Conservation (phyloP, 371 early-diverging fungal species). For the Mucor irregularis region DNA sequence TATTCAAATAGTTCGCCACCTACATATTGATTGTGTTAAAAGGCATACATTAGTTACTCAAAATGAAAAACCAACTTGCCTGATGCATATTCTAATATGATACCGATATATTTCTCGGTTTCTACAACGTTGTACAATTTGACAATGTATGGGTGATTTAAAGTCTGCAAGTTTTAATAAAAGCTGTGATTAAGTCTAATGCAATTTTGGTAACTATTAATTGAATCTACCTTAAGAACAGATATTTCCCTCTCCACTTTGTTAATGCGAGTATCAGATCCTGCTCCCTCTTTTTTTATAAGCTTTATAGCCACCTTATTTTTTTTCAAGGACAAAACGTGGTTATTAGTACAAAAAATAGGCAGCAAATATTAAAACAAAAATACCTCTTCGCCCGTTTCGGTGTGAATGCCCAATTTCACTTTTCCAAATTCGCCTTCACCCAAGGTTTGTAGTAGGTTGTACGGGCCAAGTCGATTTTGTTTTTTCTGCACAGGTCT, state of each 20-base stretch:
- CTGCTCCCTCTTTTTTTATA: conserved; percentile 60
- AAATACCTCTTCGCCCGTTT: conserved; percentile 88
- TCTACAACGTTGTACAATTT: conserved; percentile 76
- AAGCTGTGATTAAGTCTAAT: not conserved
- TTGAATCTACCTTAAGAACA: conserved; percentile 54
- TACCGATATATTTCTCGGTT: conserved; percentile 68
- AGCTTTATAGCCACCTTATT: conserved; percentile 67
- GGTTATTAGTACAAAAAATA: not conserved
- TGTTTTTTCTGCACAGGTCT: conserved; percentile 19
- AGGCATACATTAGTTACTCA: not conserved
- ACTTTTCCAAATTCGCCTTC: conserved; percentile 99
- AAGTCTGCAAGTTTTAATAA: conserved; percentile 51
- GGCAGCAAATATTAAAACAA: not conserved
- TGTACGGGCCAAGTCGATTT: conserved; percentile 21
- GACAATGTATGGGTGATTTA: conserved; percentile 75
- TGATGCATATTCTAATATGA: conserved; percentile 71
- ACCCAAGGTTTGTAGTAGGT: conserved; percentile 20
- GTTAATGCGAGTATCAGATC: conserved; percentile 46
- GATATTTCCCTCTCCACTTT: conserved; percentile 78
- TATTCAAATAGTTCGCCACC: conserved; percentile 73
- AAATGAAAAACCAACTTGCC: conserved; percentile 33
- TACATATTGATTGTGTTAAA: conserved; percentile 22
- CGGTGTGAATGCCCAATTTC: conserved; percentile 89
- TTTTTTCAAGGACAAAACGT: not conserved
- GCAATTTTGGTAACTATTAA: not conserved